phyloP scores from a whole-genome alignment of 2,329 filamentous ascomycete genomes.

The Coniella lustricola region DNA sequence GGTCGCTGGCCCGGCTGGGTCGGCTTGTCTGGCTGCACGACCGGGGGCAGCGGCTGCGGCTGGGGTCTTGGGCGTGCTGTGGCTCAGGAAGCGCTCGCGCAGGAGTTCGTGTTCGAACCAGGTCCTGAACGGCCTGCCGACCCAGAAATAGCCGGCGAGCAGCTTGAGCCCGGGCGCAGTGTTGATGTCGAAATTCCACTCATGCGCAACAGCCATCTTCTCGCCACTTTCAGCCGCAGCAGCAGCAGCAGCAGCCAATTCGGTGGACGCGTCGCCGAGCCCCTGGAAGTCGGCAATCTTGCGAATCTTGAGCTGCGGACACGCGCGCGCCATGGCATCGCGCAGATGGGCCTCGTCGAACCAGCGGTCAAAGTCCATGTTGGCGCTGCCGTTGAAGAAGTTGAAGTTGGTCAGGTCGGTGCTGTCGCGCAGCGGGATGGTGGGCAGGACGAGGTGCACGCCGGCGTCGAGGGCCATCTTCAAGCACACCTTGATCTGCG shows the following conservation, averaged over 20 bases:
- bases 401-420: conserved; percentile 23
- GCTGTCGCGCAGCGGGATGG: conserved; percentile 24
- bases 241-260: background rate
- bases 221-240: no score
- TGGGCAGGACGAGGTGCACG: conserved; percentile 20
- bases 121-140: conserved; percentile 9
- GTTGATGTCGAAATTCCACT: conserved; percentile 8
- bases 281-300: conserved; percentile 14
- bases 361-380: conserved; percentile 24
- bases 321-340: conserved; percentile 16
- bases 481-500: conserved; percentile 25
- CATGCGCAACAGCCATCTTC: background rate
- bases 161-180: conserved; percentile 2
- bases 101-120: conserved; percentile 11
- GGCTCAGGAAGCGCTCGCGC: conserved; percentile 2
- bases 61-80: conserved; percentile 2
- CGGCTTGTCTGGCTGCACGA: no score
- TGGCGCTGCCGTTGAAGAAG: conserved; percentile 20
- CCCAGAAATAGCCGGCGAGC: conserved; percentile 13
- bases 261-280: no score
- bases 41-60: no score
- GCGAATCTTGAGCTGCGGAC: conserved; percentile 24
- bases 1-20: no score
- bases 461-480: conserved; percentile 26
- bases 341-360: conserved; percentile 24